These are phyloP conservation scores for Pyrus hybrid DNA, from an alignment of 331 rosid species.

Conservation along the genomic window DNA sequence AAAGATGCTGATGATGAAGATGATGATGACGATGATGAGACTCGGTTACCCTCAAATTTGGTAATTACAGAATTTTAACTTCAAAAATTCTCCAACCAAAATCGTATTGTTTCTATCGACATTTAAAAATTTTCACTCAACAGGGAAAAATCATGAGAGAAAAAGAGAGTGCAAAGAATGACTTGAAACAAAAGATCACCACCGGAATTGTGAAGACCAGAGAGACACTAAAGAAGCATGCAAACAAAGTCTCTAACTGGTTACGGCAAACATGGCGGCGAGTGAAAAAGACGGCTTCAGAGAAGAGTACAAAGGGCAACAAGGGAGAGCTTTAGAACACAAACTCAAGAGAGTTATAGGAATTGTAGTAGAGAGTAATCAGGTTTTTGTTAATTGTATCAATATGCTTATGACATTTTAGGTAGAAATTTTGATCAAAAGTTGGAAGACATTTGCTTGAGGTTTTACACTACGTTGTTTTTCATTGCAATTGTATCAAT, in stretches of 20 bases:
- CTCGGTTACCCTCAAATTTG: conserved; percentile 64
- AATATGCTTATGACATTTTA: background rate
- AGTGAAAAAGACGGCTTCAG: conserved; percentile 33
- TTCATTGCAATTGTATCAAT: background rate
- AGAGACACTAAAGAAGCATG: conserved; percentile 57
- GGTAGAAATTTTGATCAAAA: background rate
- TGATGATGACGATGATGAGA: conserved; percentile 39
- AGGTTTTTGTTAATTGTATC: background rate
- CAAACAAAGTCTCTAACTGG: conserved; percentile 46
- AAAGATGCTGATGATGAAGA: conserved; percentile 65
- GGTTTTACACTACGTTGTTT: background rate
- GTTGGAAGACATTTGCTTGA: background rate
- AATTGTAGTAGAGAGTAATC: background rate
- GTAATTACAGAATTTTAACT: conserved; percentile 28
- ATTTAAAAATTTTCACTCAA: background rate
- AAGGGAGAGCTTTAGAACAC: conserved; percentile 61
- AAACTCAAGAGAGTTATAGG: conserved; percentile 2
- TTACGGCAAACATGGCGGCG: conserved; percentile 56
- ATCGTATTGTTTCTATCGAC: background rate
- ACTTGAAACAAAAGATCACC: conserved; percentile 51
- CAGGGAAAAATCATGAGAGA: conserved; percentile 71
- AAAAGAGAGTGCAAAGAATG: conserved; percentile 41
- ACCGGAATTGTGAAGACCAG: conserved; percentile 41
- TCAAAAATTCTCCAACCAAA: background rate
- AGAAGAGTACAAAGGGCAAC: conserved; percentile 37